Evolutionary conservation across 192 early-diverging fungal species (phyloP), one percentile per base, ranked within the genome.

Genomic region (Lobosporangium transversale): DNA sequence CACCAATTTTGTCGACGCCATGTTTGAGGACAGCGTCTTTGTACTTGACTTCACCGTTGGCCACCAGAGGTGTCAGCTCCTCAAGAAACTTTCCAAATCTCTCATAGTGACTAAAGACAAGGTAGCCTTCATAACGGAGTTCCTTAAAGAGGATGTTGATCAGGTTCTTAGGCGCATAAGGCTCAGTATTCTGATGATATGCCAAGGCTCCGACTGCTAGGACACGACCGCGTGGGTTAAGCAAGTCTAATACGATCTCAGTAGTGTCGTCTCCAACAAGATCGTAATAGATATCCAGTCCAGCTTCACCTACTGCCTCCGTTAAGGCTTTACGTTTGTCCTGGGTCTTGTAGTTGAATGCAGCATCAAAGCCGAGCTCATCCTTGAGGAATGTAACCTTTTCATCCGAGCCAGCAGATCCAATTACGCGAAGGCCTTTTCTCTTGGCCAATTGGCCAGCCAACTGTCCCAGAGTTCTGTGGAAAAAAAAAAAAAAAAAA

Each of bases 281-380:
- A 50, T 96, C 94, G 82, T 91, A 97, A 76, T 95, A 96, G 15
- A 96, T 87, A 66, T 97, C 94, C 54, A 97, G 86, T 1, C 70
- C 70, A 2, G 30, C 3, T 8, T 27, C 23, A 11, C 70, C 70
- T 0, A 32, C 55, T 2, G 47, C 47, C n/a, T 57, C 54, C 1
- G 70, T 54, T 14, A 74, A 24, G 11, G 70, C 70, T 10, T 18
- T 43, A 24, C 70, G 62, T 24, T 52, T 65, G 42, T 66, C 62
- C 47, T 51, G 54, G 18, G 87, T 94, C 74, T 96, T 97, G 89
- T 97, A 97, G 83, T 97, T 97, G 85, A 97, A 93, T 14, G 85
- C 95, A 7, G 80, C 91, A 80, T 97, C 94, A 42, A 91, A 94
- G 8, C 90, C 90, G 52, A 90, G 75, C 52, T 84, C 82, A 10